A percentile compares a stretch with the other conserved stretches of the same genome.
Evolutionary conservation across 768 basidiomycete genomes (phyloP).

Genomic region (Suillus subalutaceus): DNA sequence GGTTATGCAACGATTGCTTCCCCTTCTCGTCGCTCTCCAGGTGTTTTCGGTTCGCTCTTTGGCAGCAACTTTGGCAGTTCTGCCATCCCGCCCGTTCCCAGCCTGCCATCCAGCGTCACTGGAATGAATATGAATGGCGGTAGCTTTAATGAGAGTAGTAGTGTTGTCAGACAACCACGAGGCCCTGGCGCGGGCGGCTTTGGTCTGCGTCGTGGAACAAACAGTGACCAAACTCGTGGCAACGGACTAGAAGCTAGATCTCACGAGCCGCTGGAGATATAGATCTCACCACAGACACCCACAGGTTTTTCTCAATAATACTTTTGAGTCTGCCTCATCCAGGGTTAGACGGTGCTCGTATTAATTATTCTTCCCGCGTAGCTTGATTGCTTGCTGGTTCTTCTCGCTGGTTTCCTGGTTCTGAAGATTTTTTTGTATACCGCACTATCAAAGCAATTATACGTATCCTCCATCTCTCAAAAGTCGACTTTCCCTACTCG

Average conservation of each 20-base stretch:
- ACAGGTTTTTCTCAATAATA: not conserved
- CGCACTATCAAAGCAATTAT: constrained; percentile 3
- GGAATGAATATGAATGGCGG: constrained; percentile 45
- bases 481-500: constrained; percentile 10
- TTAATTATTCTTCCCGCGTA: constrained; percentile 19
- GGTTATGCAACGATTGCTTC: constrained; percentile 89
- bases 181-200: constrained; percentile 84
- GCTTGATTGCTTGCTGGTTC: constrained; percentile 4
- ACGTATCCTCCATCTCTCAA: constrained; percentile 6
- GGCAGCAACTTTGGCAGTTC: constrained; percentile 45
- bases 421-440: constrained; percentile 10
- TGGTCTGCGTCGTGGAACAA: constrained; percentile 50
- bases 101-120: constrained; percentile 61
- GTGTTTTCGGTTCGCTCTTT: constrained; percentile 73
- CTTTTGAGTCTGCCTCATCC: constrained; percentile 20
- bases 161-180: constrained; percentile 83
- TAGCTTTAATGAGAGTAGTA: constrained; percentile 40
- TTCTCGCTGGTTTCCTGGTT: not conserved
- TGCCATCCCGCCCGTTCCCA: constrained; percentile 76
- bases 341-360: constrained; percentile 22
- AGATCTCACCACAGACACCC: constrained; percentile 23
- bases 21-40: constrained; percentile 75
- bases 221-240: constrained; percentile 52
- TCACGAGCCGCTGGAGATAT: constrained; percentile 87
- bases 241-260: constrained; percentile 79